Percentiles rank a stretch among this genome's conserved stretches.
phyloP scores from a whole-genome alignment of 2,329 filamentous ascomycete species.

The Neonectria hederae region DNA sequence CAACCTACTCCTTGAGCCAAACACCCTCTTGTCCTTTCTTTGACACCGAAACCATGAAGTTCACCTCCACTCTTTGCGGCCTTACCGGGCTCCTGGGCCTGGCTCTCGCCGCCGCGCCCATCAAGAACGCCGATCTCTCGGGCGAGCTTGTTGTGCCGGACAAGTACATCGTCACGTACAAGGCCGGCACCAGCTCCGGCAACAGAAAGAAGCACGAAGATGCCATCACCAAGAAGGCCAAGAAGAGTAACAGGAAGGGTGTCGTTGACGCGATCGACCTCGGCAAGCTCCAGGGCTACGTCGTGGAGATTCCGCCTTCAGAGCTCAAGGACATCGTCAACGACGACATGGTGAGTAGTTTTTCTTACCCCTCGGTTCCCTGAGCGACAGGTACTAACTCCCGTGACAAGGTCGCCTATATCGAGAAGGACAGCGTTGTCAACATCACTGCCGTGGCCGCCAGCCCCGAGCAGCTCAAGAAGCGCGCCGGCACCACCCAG shows the following conservation, averaged over 20 bases:
- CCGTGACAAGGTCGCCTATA: not conserved
- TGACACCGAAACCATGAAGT: constrained; percentile 14
- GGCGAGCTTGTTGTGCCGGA: constrained; percentile 17
- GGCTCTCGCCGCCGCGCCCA: constrained; percentile 12
- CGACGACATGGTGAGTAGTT: constrained; percentile 11
- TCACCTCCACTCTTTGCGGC: constrained; percentile 14
- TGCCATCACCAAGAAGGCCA: not conserved
- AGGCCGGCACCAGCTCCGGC: not conserved
- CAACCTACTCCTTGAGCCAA: not conserved
- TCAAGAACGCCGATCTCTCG: constrained; percentile 15
- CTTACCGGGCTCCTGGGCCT: constrained; percentile 12
- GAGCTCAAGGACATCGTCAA: constrained; percentile 14
- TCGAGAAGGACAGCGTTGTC: constrained; percentile 21
- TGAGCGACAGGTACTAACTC: not conserved
- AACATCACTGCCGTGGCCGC: constrained; percentile 5
- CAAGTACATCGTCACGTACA: constrained; percentile 30
- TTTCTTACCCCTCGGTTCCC: too few relatives aligned
- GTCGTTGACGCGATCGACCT: constrained; percentile 15
- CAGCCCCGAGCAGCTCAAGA: not conserved
- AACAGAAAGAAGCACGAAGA: constrained; percentile 20
- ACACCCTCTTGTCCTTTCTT: not conserved
- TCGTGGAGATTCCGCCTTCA: constrained; percentile 14
- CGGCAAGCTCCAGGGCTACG: constrained; percentile 13
- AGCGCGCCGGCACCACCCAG: constrained; percentile 6
- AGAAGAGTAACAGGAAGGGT: constrained; percentile 21